phyloP scores from a whole-genome alignment of 1,139 yeast species.

The Hyphopichia pseudoburtonii region DNA sequence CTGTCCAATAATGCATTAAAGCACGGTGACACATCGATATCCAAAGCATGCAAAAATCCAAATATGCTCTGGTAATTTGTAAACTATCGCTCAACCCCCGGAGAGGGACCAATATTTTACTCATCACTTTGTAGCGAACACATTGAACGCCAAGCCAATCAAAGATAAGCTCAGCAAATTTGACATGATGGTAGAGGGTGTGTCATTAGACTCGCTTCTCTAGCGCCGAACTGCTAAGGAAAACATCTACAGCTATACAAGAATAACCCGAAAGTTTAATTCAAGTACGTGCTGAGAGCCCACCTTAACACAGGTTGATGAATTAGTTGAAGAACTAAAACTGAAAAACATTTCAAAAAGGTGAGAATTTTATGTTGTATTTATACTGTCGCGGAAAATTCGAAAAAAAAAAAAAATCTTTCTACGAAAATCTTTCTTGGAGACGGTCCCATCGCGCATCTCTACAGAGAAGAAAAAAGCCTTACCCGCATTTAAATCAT shows the following conservation, averaged over 20 bases:
- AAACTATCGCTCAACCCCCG: constrained; percentile 55
- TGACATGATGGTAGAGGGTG: constrained; percentile 12
- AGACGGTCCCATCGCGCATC: neutral
- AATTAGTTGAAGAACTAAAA: constrained; percentile 17
- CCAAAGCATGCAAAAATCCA: constrained; percentile 12
- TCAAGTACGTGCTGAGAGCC: constrained; percentile 32
- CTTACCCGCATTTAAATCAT: constrained; percentile 18
- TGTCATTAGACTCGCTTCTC: constrained; percentile 54
- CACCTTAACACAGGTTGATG: constrained; percentile 55
- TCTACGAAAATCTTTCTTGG: constrained; percentile 2
- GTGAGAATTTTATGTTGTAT: constrained; percentile 4
- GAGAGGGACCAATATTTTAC: constrained; percentile 45
- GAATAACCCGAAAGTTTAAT: constrained; percentile 35
- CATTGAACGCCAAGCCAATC: constrained; percentile 16
- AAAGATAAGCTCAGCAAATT: constrained; percentile 15
- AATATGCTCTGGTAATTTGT: constrained; percentile 21
- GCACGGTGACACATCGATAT: constrained; percentile 13
- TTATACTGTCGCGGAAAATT: constrained; percentile 4
- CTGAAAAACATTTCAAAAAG: constrained; percentile 7
- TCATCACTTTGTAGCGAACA: constrained; percentile 27
- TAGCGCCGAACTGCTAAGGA: constrained; percentile 68
- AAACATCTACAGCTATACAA: constrained; percentile 32
- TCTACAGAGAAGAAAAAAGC: constrained; percentile 6
- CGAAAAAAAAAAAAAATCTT: constrained; percentile 5
- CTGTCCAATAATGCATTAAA: constrained; percentile 53